Evolutionary conservation across 306 rosid species (phyloP).

Genomic region (Hippophae tibetana): DNA sequence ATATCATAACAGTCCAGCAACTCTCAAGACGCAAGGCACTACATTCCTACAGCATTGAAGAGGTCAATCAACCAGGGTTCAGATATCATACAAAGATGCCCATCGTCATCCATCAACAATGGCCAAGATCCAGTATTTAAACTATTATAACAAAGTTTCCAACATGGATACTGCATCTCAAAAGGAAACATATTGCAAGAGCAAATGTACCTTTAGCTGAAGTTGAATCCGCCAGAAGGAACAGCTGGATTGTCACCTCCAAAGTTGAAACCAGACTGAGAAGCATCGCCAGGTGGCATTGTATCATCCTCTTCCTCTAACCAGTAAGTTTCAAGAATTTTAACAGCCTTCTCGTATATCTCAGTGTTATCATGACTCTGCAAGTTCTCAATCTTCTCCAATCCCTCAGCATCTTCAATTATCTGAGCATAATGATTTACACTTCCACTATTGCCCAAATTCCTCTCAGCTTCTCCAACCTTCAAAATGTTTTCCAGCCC

Average conservation of each 20-base stretch:
- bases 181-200: neutral
- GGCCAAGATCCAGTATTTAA: neutral
- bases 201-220: conserved; percentile 48
- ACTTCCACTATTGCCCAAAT: conserved; percentile 44
- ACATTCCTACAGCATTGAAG: conserved; percentile 18
- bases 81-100: too few relatives aligned
- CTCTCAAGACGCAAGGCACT: too few relatives aligned
- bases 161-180: too few relatives aligned
- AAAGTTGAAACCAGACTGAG: conserved; percentile 66
- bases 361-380: conserved; percentile 91
- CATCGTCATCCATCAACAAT: too few relatives aligned
- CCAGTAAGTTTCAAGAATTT: conserved; percentile 93
- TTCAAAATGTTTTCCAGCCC: conserved; percentile 94
- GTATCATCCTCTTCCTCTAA: conserved; percentile 94
- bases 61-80: neutral
- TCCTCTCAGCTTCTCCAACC: conserved; percentile 93
- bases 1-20: too few relatives aligned
- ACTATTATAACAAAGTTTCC: neutral
- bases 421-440: conserved; percentile 67
- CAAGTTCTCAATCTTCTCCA: conserved; percentile 83
- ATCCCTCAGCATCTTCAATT: conserved; percentile 90
- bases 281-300: conserved; percentile 79
- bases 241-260: conserved; percentile 51
- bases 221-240: conserved; percentile 91
- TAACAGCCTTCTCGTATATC: conserved; percentile 92